Conservation (phyloP, 2,329 filamentous ascomycete genomes). For the Penicillium janthinellum region DNA sequence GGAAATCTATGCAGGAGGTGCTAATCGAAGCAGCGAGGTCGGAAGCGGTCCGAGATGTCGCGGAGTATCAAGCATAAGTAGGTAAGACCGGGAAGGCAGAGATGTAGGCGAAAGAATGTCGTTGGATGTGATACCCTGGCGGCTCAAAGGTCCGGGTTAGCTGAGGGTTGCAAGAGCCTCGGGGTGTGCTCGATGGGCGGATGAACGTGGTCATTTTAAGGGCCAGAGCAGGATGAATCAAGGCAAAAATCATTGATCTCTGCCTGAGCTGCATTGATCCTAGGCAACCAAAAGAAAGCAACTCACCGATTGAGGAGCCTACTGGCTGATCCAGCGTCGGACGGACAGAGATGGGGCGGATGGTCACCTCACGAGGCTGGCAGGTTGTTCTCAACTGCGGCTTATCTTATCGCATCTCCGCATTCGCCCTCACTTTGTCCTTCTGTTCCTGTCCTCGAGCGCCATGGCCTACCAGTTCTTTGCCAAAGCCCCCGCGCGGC, state of each 20-base stretch:
- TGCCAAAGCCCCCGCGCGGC: conserved; percentile 34
- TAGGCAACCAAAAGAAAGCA: not conserved
- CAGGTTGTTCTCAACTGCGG: conserved; percentile 22
- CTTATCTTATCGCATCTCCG: conserved; percentile 42
- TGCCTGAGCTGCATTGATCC: not conserved
- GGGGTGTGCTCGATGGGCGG: conserved; percentile 1
- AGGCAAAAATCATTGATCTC: not conserved
- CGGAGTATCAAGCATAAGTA: conserved; percentile 17
- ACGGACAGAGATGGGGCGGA: conserved; percentile 15
- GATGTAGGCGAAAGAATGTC: not conserved
- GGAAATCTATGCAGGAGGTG: conserved; percentile 27
- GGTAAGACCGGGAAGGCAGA: not conserved
- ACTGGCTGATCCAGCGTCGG: conserved; percentile 12
- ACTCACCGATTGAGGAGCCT: conserved; percentile 22
- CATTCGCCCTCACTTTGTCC: conserved; percentile 23
- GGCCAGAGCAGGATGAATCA: not conserved
- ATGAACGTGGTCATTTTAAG: not conserved
- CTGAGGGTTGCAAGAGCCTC: conserved; percentile 1
- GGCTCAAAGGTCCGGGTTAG: not conserved
- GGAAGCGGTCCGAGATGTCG: conserved; percentile 16
- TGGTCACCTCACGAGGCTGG: conserved; percentile 22
- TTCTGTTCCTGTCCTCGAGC: conserved; percentile 3
- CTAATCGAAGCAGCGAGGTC: conserved; percentile 17
- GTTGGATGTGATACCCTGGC: conserved; percentile 2
- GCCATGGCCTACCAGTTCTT: conserved; percentile 44